Conservation (phyloP, 257 asterid species). For the Knoxia roxburghii region DNA sequence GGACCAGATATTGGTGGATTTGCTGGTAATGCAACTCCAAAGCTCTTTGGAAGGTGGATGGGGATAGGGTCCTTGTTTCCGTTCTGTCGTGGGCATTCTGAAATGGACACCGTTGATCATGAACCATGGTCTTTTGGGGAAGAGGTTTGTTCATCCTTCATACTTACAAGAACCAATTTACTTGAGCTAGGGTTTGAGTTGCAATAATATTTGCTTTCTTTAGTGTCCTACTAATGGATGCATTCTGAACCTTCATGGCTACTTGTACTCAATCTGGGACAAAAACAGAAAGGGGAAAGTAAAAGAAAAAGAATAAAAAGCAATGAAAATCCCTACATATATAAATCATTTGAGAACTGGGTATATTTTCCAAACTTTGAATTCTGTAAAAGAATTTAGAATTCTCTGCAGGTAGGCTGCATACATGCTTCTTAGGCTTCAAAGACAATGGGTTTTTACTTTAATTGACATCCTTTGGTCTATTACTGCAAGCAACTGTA, state of each 20-base stretch:
- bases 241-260: not conserved
- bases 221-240: not conserved
- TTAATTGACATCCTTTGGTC: not conserved
- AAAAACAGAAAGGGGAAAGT: not conserved
- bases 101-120: constrained; percentile 63
- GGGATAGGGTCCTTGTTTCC: constrained; percentile 93
- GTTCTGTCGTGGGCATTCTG: constrained; percentile 96
- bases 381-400: not conserved
- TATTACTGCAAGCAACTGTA: not conserved
- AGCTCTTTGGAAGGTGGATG: constrained; percentile 98
- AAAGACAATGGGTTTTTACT: not conserved
- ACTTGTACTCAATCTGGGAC: not conserved
- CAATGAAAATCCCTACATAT: not conserved
- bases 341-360: not conserved
- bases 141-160: constrained; percentile 55
- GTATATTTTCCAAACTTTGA: not conserved
- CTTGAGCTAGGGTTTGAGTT: not conserved
- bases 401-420: not conserved
- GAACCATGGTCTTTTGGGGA: constrained; percentile 99
- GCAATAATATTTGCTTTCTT: not conserved
- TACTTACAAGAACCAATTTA: not conserved
- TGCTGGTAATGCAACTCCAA: constrained; percentile 93
- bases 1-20: constrained; percentile 99
- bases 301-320: not conserved
- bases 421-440: not conserved